Evolutionary conservation across 1,284 basidiomycete species (phyloP), one percentile per base, ranked within the genome.

Genomic region (Trametes pubescens): DNA sequence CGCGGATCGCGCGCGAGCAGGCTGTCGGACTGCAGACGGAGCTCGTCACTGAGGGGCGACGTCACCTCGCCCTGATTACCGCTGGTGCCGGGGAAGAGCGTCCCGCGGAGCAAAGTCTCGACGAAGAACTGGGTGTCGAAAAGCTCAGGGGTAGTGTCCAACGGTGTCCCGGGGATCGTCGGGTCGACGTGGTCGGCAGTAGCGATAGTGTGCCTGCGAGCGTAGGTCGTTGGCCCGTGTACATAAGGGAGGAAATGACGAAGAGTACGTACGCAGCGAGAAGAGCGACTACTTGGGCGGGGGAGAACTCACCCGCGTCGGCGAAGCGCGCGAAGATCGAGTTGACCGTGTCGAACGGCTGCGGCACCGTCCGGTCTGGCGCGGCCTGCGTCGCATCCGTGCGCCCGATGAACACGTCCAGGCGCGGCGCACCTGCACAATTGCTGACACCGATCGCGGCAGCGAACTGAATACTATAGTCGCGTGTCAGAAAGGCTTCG

Each of bases 381-480:
- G 73, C 72, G 29, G 73, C 64, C 14, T 56, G 59, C 16, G 69
- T 72, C 3, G 73, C 71, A 21, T 61, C 60, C 53, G 56, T 61
- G 53, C 60, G 60, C 29, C 60, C 60, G 38, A 61, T 46, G 53
- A 61, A 64, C 57, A 65, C 57, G 48, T 56, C 49, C 24, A 61
- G 55, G 51, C 54, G 59, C 24, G 74, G 71, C n/a, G 72, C 73
- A 49, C 72, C 72, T 34, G 74, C 70, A 60, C 74, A 74, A 66
- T 73, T 74, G 48, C 70, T 65, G n/a, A 74, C 38, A 32, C 65
- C 71, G 56, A 72, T 66, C 9, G 69, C 69, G 34, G 65, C 69
- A 18, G 69, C 71, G 44, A 72, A 69, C 57, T 72, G 71, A 38
- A 72, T 65, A 49, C 69, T 71, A 34, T 29, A 35, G 5, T 11